Conservation (phyloP, 1,139 yeast genomes). For the Neolecta irregularis region DNA sequence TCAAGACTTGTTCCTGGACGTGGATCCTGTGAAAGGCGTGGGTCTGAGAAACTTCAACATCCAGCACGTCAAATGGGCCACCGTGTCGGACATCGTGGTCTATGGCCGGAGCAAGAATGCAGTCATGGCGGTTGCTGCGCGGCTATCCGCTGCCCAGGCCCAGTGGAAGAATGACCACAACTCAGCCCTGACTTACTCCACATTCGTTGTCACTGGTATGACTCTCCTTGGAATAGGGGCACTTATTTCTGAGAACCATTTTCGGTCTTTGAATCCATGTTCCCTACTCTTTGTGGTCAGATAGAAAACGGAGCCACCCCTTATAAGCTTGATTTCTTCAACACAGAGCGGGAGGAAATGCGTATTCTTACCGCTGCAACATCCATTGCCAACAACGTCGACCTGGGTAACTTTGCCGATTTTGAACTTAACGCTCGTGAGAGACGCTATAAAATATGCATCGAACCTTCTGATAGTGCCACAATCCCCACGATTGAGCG, state of each 20-base stretch:
- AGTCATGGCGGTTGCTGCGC: conserved; percentile 14
- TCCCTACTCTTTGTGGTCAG: no score
- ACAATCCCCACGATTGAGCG: no score
- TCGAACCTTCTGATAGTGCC: no score
- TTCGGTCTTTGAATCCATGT: no score
- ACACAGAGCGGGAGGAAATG: conserved; percentile 68
- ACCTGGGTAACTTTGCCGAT: conserved; percentile 67
- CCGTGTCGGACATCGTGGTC: conserved; percentile 52
- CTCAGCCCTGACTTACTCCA: conserved; percentile 14
- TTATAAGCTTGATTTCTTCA: conserved; percentile 41
- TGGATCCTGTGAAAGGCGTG: conserved; percentile 54
- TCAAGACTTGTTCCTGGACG: conserved; percentile 31
- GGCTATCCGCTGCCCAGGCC: conserved; percentile 1
- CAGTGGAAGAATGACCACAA: conserved; percentile 9
- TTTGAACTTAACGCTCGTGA: no score
- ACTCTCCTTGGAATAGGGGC: no score
- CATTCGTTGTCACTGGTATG: no score
- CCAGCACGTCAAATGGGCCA: conserved; percentile 56
- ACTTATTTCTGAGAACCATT: no score
- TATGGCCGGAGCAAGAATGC: conserved; percentile 28
- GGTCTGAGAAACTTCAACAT: conserved; percentile 62
- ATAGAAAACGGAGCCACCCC: no score
- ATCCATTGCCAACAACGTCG: conserved; percentile 31
- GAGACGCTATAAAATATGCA: no score
- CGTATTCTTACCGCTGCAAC: conserved; percentile 74